Evolutionary conservation across 495 filamentous ascomycete genomes (phyloP).

Genomic region (Massariosphaeria phaeospora): DNA sequence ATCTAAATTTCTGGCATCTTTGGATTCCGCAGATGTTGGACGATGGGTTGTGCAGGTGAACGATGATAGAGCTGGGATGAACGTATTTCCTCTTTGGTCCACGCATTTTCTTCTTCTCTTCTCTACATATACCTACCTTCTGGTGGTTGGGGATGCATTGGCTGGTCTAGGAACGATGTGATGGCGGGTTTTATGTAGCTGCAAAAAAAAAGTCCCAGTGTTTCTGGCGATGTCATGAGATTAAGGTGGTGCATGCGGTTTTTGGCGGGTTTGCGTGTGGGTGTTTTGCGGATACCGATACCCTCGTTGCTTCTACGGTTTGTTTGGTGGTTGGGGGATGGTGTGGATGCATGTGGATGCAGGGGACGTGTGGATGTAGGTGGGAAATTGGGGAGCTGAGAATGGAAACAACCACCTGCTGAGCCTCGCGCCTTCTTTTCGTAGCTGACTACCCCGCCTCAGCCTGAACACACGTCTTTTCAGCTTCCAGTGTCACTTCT

Average conservation of each 20-base stretch:
- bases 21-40: background rate
- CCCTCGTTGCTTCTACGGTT: slow-evolving; percentile 25
- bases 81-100: background rate
- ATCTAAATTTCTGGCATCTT: no score
- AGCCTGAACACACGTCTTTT: no score
- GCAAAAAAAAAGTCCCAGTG: slow-evolving; percentile 25
- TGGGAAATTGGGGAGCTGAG: no score
- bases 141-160: background rate
- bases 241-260: background rate
- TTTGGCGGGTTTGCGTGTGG: background rate
- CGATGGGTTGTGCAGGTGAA: no score
- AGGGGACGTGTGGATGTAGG: no score
- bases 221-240: background rate
- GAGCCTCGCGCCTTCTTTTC: no score
- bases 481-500: no score
- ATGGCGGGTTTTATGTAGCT: slow-evolving; percentile 2
- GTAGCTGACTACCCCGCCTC: no score
- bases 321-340: background rate
- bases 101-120: background rate
- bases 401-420: no score
- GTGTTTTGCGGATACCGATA: slow-evolving; percentile 21
- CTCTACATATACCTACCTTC: slow-evolving; percentile 1
- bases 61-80: background rate
- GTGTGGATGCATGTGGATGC: no score
- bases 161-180: background rate